phyloP scores from a whole-genome alignment of 139 green algal species.

The Chlamydomonas sp. region DNA sequence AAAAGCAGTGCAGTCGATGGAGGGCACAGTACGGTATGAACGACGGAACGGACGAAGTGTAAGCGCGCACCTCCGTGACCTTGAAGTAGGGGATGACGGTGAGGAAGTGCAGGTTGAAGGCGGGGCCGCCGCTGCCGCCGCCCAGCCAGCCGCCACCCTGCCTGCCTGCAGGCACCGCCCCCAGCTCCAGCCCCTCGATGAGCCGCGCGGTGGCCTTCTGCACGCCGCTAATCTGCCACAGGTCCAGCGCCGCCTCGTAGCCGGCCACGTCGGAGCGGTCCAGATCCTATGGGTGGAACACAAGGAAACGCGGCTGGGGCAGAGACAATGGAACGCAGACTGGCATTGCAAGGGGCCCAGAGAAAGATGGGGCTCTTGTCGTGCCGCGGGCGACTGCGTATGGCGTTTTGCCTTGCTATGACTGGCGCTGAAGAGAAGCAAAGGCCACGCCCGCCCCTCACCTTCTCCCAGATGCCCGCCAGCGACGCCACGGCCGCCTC shows the following conservation, averaged over 20 bases:
- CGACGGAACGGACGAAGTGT: background rate
- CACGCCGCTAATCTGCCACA: constrained; percentile 32
- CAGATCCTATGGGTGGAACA: background rate
- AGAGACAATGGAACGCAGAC: too few relatives aligned
- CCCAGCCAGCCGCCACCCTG: background rate
- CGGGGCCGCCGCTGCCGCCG: background rate
- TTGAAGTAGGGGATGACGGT: constrained; percentile 35
- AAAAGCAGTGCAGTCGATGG: too few relatives aligned
- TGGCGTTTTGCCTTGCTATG: too few relatives aligned
- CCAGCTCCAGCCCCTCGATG: constrained; percentile 33
- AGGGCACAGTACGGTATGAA: too few relatives aligned
- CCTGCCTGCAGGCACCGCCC: too few relatives aligned
- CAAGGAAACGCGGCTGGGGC: too few relatives aligned
- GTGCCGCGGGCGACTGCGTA: too few relatives aligned
- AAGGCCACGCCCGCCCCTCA: background rate
- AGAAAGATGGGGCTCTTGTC: too few relatives aligned
- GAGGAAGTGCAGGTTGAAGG: constrained; percentile 24
- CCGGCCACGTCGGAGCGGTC: background rate
- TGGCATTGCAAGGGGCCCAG: too few relatives aligned
- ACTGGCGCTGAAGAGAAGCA: too few relatives aligned
- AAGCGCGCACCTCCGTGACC: constrained; percentile 12
- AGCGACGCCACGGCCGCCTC: background rate
- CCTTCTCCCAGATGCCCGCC: constrained; percentile 28
- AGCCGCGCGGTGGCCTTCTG: constrained; percentile 27
- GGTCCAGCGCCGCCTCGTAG: constrained; percentile 19